phyloP scores from a whole-genome alignment of 257 asterid genomes.

The Anisodus tanguticus region DNA sequence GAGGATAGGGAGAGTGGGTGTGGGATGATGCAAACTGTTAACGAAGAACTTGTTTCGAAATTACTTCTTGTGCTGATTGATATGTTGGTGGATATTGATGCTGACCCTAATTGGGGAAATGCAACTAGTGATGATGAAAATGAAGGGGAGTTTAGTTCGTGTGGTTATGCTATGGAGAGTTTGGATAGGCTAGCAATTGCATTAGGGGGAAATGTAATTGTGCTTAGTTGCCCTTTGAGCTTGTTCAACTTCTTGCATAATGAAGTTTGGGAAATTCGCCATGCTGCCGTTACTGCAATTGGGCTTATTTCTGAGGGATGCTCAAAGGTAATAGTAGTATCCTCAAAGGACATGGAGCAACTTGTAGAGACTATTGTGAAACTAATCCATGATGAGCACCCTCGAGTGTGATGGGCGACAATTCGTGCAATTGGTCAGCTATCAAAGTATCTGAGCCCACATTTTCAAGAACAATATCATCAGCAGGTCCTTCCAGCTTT shows the following conservation, averaged over 20 bases:
- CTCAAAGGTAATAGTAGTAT: slow-evolving; percentile 22
- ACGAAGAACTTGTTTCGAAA: neutral
- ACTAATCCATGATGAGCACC: slow-evolving; percentile 3
- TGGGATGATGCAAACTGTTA: slow-evolving; percentile 22
- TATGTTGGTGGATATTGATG: neutral
- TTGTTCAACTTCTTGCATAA: neutral
- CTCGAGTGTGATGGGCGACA: slow-evolving; percentile 30
- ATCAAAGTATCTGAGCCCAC: neutral
- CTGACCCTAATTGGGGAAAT: slow-evolving; percentile 13
- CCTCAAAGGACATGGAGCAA: neutral
- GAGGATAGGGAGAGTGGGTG: slow-evolving; percentile 22
- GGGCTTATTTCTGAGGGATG: slow-evolving; percentile 20
- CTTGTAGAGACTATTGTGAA: neutral
- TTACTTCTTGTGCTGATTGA: neutral
- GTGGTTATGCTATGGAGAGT: slow-evolving; percentile 23
- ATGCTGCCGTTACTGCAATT: slow-evolving; percentile 21
- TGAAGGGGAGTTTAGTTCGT: slow-evolving; percentile 10
- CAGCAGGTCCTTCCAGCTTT: slow-evolving; percentile 14
- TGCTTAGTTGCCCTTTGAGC: neutral
- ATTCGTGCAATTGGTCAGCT: slow-evolving; percentile 19
- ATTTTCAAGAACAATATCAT: slow-evolving; percentile 21
- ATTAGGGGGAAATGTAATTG: neutral
- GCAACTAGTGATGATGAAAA: slow-evolving; percentile 16
- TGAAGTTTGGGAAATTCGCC: slow-evolving; percentile 11
- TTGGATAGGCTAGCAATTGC: slow-evolving; percentile 25